Conservation (phyloP, 495 filamentous ascomycete genomes). For the Lepraria neglecta region DNA sequence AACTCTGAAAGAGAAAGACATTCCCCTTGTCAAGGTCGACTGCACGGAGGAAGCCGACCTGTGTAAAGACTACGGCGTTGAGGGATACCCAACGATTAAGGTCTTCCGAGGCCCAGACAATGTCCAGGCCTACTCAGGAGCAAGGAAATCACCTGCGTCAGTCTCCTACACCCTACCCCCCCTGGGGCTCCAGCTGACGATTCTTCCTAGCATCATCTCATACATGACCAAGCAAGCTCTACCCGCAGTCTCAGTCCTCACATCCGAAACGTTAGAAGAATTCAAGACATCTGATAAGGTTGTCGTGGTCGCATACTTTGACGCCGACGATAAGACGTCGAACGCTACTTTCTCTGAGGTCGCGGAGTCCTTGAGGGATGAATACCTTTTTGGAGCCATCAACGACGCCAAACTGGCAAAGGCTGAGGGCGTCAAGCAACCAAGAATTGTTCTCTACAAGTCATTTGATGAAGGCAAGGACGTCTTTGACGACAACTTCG, state of each 20-base stretch:
- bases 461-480: slow-evolving; percentile 94
- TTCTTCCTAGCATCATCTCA: slow-evolving; percentile 67
- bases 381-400: slow-evolving; percentile 83
- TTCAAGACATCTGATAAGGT: slow-evolving; percentile 99
- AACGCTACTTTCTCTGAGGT: slow-evolving; percentile 72
- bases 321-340: slow-evolving; percentile 74
- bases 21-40: slow-evolving; percentile 88
- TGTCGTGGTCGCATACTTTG: slow-evolving; percentile 83
- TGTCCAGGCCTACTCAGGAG: slow-evolving; percentile 74
- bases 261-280: slow-evolving; percentile 74
- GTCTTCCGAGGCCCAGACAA: slow-evolving; percentile 93
- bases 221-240: slow-evolving; percentile 99
- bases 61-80: slow-evolving; percentile 81
- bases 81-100: slow-evolving; percentile 97
- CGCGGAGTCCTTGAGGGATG: slow-evolving; percentile 80
- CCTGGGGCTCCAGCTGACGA: background rate
- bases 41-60: slow-evolving; percentile 92
- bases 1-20: slow-evolving; percentile 89
- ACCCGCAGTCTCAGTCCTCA: slow-evolving; percentile 79
- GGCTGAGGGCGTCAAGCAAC: slow-evolving; percentile 79
- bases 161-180: slow-evolving; percentile 31
- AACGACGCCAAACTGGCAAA: slow-evolving; percentile 78
- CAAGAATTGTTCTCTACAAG: slow-evolving; percentile 93
- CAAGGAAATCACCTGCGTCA: slow-evolving; percentile 84
- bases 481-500: slow-evolving; percentile 72